A percentile compares a stretch with the other conserved stretches of the same genome.
Evolutionary conservation across 352 stramenopile genomes (phyloP).

Genomic region (Phytophthora aleatoria): DNA sequence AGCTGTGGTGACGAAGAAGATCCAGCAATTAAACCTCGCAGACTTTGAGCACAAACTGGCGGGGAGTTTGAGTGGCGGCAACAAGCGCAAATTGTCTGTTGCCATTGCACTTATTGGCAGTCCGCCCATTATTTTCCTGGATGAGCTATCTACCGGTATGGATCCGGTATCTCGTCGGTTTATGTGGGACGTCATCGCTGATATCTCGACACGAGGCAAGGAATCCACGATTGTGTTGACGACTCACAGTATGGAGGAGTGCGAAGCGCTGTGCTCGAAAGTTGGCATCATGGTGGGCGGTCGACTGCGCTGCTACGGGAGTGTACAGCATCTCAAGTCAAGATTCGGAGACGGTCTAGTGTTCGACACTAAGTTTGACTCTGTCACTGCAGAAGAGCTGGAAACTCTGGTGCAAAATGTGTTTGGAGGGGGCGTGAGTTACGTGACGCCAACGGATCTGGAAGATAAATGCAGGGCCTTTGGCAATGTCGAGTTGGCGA

Average conservation of each 20-base stretch:
- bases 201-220: slow-evolving; percentile 39
- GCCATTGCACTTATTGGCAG: slow-evolving; percentile 93
- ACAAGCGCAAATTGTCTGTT: slow-evolving; percentile 94
- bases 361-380: slow-evolving; percentile 67
- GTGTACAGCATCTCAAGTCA: slow-evolving; percentile 92
- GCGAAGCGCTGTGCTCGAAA: neutral
- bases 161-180: slow-evolving; percentile 85
- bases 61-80: slow-evolving; percentile 87
- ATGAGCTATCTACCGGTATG: slow-evolving; percentile 92
- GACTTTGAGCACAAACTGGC: slow-evolving; percentile 84
- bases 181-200: slow-evolving; percentile 68
- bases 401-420: slow-evolving; percentile 21
- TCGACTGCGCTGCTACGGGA: neutral
- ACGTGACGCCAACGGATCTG: slow-evolving; percentile 31
- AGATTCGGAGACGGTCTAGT: slow-evolving; percentile 93
- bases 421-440: slow-evolving; percentile 30
- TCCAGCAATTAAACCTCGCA: slow-evolving; percentile 81
- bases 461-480: slow-evolving; percentile 45
- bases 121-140: slow-evolving; percentile 87
- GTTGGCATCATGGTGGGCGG: neutral
- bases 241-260: neutral
- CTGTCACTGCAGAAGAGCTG: slow-evolving; percentile 29
- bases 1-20: slow-evolving; percentile 68
- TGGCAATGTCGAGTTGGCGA: slow-evolving; percentile 39
- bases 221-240: neutral